phyloP scores from a whole-genome alignment of 176 grass and related monocot species.

The Cenchrus americanus region DNA sequence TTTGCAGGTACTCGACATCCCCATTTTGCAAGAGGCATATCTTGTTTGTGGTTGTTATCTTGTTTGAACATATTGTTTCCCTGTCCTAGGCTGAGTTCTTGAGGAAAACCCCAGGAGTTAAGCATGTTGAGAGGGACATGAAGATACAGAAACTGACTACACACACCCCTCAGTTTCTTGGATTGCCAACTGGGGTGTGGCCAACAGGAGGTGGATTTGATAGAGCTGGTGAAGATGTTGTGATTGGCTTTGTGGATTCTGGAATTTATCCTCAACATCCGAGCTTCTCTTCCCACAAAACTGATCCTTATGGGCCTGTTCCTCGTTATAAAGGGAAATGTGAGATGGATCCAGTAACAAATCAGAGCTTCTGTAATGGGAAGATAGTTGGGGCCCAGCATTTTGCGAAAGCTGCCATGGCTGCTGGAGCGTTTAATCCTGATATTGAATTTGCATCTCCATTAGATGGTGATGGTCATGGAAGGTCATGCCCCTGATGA shows the following conservation, averaged over 20 bases:
- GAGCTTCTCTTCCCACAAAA: constrained; percentile 74
- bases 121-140: constrained; percentile 88
- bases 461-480: constrained; percentile 97
- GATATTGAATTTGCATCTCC: constrained; percentile 93
- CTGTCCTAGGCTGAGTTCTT: constrained; percentile 72
- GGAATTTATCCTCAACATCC: constrained; percentile 92
- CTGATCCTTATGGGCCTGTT: constrained; percentile 78
- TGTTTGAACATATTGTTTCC: constrained; percentile 32
- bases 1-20: constrained; percentile 65
- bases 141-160: constrained; percentile 95
- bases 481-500: constrained; percentile 61
- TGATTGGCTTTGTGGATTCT: constrained; percentile 98
- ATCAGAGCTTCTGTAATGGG: constrained; percentile 88
- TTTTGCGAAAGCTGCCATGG: constrained; percentile 99
- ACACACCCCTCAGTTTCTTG: constrained; percentile 95
- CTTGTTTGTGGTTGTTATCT: background rate
- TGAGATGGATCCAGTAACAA: constrained; percentile 81
- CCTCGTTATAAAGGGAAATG: constrained; percentile 89
- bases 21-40: background rate
- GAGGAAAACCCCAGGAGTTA: constrained; percentile 76
- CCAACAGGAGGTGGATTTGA: constrained; percentile 89
- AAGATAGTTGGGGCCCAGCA: constrained; percentile 99
- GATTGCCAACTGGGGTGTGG: constrained; percentile 86
- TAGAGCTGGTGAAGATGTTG: constrained; percentile 94
- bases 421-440: constrained; percentile 91